phyloP scores from a whole-genome alignment of 306 rosid genomes.

The Ziziphus jujuba region DNA sequence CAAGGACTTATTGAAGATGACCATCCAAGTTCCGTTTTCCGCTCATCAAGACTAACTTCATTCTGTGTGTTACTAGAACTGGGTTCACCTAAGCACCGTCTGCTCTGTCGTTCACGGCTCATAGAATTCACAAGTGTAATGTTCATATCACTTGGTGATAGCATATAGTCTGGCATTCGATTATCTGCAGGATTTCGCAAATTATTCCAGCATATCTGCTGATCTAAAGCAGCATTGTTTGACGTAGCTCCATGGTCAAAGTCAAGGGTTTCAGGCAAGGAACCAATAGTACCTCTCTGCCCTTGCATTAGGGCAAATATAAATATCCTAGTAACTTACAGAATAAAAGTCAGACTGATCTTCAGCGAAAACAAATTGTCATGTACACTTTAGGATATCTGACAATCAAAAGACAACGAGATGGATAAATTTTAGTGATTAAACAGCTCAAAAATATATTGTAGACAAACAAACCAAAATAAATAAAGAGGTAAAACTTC shows the following conservation, averaged over 20 bases:
- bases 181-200: constrained; percentile 58
- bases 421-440: constrained; percentile 20
- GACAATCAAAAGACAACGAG: constrained; percentile 34
- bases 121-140: constrained; percentile 50
- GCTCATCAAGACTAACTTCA: constrained; percentile 51
- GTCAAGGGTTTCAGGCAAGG: constrained; percentile 72
- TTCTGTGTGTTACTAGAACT: constrained; percentile 66
- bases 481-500: background rate
- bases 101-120: constrained; percentile 59
- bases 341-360: constrained; percentile 22
- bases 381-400: constrained; percentile 34
- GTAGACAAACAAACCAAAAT: background rate
- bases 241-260: constrained; percentile 82
- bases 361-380: constrained; percentile 30
- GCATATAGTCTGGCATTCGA: constrained; percentile 53
- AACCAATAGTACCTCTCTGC: constrained; percentile 83
- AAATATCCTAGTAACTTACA: constrained; percentile 25
- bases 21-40: constrained; percentile 72
- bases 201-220: constrained; percentile 67
- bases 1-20: constrained; percentile 51
- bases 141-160: constrained; percentile 58
- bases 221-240: constrained; percentile 54
- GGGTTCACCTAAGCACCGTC: constrained; percentile 89
- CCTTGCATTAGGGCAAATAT: constrained; percentile 80
- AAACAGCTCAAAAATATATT: constrained; percentile 4